Conservation (phyloP, 2,329 filamentous ascomycete species). For the Dryadomyces sulphureus region DNA sequence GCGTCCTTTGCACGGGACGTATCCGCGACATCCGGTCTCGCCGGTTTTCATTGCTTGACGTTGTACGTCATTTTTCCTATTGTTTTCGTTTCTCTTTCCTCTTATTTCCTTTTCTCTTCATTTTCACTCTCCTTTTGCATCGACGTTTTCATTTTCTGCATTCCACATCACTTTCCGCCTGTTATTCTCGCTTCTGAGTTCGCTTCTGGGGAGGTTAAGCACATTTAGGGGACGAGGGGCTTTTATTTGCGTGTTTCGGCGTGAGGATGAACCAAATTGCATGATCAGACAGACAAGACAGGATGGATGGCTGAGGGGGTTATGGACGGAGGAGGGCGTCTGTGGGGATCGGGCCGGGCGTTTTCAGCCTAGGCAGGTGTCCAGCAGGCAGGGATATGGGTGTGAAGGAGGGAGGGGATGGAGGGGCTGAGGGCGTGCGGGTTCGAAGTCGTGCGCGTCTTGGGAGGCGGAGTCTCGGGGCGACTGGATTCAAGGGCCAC, state of each 20-base stretch:
- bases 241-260: slow-evolving; percentile 2
- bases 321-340: not conserved
- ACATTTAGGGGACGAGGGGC: slow-evolving; percentile 18
- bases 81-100: not conserved
- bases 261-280: slow-evolving; percentile 10
- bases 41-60: slow-evolving; percentile 12
- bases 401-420: no score
- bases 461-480: no score
- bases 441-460: no score
- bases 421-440: no score
- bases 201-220: slow-evolving; percentile 23
- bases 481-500: not conserved
- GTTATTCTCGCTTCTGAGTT: slow-evolving; percentile 16
- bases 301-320: no score
- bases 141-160: not conserved
- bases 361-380: no score
- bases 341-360: no score
- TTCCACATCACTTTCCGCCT: slow-evolving; percentile 15
- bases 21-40: not conserved
- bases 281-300: not conserved
- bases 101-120: slow-evolving; percentile 4
- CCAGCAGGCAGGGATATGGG: no score
- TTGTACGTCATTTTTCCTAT: not conserved
- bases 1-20: not conserved
- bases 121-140: no score